These are phyloP conservation scores for Saraca asoca DNA, from an alignment of 331 rosid species.

Conservation along the genomic window DNA sequence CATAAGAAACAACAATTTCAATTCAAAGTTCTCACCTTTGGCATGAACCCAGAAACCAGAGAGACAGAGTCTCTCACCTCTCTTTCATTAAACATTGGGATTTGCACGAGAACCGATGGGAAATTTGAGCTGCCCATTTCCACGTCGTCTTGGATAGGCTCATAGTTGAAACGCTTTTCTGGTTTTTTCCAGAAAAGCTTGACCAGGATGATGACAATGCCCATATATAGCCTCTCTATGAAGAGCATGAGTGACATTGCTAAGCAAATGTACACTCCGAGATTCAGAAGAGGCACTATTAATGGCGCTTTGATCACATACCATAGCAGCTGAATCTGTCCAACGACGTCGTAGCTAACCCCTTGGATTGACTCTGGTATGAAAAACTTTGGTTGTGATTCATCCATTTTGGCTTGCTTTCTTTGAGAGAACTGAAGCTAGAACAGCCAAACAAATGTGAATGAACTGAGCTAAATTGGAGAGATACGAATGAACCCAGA, in stretches of 20 bases:
- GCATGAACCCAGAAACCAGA: conserved; percentile 20
- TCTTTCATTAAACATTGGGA: conserved; percentile 80
- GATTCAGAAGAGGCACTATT: conserved; percentile 60
- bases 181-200: conserved; percentile 78
- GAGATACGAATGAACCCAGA: not conserved
- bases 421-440: not conserved
- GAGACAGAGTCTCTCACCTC: conserved; percentile 46
- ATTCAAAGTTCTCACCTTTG: conserved; percentile 1
- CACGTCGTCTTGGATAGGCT: conserved; percentile 59
- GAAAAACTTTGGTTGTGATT: conserved; percentile 36
- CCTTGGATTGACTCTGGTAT: conserved; percentile 56
- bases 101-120: conserved; percentile 72
- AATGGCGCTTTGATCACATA: conserved; percentile 66
- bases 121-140: conserved; percentile 62
- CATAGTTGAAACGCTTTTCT: conserved; percentile 58
- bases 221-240: conserved; percentile 75
- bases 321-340: conserved; percentile 62
- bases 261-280: conserved; percentile 51
- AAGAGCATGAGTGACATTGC: conserved; percentile 83
- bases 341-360: conserved; percentile 46
- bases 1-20: conserved; percentile 21
- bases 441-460: not conserved
- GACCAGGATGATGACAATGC: conserved; percentile 62
- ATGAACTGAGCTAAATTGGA: not conserved
- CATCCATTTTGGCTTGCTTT: conserved; percentile 34